Conservation (phyloP, 768 basidiomycete genomes). For the Lactifluus piperatus region DNA sequence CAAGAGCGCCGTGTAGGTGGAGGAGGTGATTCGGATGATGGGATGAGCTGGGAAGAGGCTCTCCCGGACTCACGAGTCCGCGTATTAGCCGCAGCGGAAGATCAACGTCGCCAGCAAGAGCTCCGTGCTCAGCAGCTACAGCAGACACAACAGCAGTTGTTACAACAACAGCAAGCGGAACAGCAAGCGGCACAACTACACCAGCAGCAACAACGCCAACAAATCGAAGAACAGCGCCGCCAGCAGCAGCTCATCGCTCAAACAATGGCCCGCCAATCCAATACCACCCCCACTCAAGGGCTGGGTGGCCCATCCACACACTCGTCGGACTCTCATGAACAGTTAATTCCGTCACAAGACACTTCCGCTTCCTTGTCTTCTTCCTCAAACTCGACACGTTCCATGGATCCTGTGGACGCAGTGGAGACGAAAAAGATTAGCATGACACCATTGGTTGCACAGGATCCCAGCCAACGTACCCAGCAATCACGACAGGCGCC, state of each 20-base stretch:
- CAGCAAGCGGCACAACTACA: slow-evolving; percentile 21
- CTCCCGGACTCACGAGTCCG: slow-evolving; percentile 41
- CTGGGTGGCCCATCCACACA: slow-evolving; percentile 30
- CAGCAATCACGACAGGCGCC: slow-evolving; percentile 13
- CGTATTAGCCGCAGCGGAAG: slow-evolving; percentile 25
- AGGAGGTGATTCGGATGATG: slow-evolving; percentile 61
- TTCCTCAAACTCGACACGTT: slow-evolving; percentile 24
- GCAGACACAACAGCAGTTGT: slow-evolving; percentile 17
- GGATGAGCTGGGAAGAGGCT: slow-evolving; percentile 81
- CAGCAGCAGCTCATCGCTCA: slow-evolving; percentile 17
- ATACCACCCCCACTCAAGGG: slow-evolving; percentile 13
- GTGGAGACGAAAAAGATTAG: slow-evolving; percentile 71
- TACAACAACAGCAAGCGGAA: slow-evolving; percentile 25
- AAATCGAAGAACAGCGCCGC: slow-evolving; percentile 21
- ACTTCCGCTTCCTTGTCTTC: slow-evolving; percentile 24
- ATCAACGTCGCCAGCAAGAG: slow-evolving; percentile 27
- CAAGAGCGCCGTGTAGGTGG: slow-evolving; percentile 24
- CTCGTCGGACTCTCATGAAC: slow-evolving; percentile 41
- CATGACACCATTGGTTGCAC: slow-evolving; percentile 70
- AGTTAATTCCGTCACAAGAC: slow-evolving; percentile 28
- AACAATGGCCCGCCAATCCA: slow-evolving; percentile 8
- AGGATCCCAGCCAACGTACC: slow-evolving; percentile 35
- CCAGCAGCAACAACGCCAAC: slow-evolving; percentile 25
- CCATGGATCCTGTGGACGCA: slow-evolving; percentile 58
- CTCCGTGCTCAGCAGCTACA: slow-evolving; percentile 21